Conservation (phyloP, 2,329 filamentous ascomycete genomes). For the Fusarium devonianum region DNA sequence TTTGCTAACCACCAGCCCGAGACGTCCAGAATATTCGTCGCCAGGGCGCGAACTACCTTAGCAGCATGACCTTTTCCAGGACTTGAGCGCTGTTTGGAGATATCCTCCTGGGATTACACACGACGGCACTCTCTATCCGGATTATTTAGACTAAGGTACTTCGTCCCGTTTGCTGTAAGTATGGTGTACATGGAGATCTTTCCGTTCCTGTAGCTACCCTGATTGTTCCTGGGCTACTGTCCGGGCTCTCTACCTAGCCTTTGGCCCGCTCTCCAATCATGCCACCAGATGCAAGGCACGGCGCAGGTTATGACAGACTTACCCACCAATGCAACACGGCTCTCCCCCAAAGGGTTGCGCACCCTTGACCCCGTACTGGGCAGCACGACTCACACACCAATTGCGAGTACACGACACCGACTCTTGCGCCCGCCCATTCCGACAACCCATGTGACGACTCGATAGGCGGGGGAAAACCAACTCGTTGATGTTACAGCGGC, state of each 20-base stretch:
- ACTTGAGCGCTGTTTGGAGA: too few species aligned
- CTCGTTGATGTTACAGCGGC: slow-evolving; percentile 28
- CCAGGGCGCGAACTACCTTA: too few species aligned
- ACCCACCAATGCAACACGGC: slow-evolving; percentile 30
- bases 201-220: slow-evolving; percentile 26
- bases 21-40: too few species aligned
- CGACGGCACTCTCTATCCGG: too few species aligned
- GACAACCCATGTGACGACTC: slow-evolving; percentile 40
- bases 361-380: slow-evolving; percentile 18
- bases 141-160: too few species aligned
- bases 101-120: too few species aligned
- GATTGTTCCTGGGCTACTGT: slow-evolving; percentile 38
- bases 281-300: slow-evolving; percentile 43
- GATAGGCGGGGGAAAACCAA: slow-evolving; percentile 33
- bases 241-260: slow-evolving; percentile 31
- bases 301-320: slow-evolving; percentile 40
- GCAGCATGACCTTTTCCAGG: too few species aligned
- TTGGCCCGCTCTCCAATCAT: slow-evolving; percentile 37
- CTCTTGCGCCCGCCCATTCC: slow-evolving; percentile 35
- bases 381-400: slow-evolving; percentile 28
- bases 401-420: slow-evolving; percentile 25
- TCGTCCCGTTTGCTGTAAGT: too few species aligned
- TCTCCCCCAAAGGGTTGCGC: slow-evolving; percentile 26
- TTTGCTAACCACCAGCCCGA: too few species aligned
- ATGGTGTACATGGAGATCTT: slow-evolving; percentile 17